phyloP scores from a whole-genome alignment of 2,329 filamentous ascomycete species.

The Colletotrichum higginsianum region DNA sequence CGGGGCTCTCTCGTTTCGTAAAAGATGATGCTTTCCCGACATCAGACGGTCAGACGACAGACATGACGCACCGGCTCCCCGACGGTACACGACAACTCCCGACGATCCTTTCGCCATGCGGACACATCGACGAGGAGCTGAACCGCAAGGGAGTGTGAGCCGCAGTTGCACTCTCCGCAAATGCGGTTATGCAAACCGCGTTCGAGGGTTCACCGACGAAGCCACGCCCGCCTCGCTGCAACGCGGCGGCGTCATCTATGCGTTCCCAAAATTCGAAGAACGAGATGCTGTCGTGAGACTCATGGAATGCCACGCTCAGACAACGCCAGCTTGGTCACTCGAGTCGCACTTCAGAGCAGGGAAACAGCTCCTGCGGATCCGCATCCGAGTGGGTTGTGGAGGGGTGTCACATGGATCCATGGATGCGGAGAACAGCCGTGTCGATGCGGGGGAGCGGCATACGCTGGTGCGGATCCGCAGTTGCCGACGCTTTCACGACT shows the following conservation, averaged over 20 bases:
- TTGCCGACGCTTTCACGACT: background rate
- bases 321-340: background rate
- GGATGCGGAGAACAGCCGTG: background rate
- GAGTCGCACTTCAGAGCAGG: background rate
- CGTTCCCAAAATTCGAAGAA: background rate
- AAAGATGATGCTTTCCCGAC: slow-evolving; percentile 21
- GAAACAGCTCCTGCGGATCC: background rate
- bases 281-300: background rate
- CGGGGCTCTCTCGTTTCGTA: slow-evolving; percentile 15
- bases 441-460: no score
- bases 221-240: background rate
- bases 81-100: background rate
- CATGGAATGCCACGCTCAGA: background rate
- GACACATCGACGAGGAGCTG: background rate
- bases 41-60: slow-evolving; percentile 8
- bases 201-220: no score
- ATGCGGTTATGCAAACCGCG: no score
- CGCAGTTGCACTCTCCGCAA: background rate
- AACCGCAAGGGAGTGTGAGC: background rate
- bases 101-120: no score
- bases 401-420: background rate
- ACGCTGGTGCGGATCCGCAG: slow-evolving; percentile 11
- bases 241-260: no score
- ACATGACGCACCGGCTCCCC: background rate
- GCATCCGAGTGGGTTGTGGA: background rate